Percentiles rank a stretch among this genome's conserved stretches.
These are phyloP conservation scores for Bipolaris victoriae DNA, from an alignment of 2,329 filamentous ascomycete species.

Conservation along the genomic window DNA sequence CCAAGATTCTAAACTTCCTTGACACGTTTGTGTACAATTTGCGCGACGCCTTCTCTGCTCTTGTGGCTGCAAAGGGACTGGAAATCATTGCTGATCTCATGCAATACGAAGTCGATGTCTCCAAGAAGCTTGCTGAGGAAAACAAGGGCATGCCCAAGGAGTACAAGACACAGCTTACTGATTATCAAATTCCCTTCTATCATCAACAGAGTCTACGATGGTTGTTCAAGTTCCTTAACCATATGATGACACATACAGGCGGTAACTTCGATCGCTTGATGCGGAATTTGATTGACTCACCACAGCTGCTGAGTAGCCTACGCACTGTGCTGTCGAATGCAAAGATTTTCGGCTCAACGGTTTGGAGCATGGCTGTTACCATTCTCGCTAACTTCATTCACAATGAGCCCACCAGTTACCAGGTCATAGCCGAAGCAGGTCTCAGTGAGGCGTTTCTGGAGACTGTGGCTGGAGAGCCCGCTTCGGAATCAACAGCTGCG, in stretches of 20 bases:
- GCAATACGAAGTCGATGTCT: conserved; percentile 74
- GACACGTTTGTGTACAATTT: conserved; percentile 87
- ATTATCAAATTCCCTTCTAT: conserved; percentile 92
- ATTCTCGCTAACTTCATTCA: conserved; percentile 97
- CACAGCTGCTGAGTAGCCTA: conserved; percentile 78
- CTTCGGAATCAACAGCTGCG: conserved; percentile 27
- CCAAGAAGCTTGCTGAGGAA: conserved; percentile 68
- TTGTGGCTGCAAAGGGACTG: conserved; percentile 82
- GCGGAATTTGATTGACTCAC: conserved; percentile 92
- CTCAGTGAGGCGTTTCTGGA: conserved; percentile 86
- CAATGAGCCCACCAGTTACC: conserved; percentile 97
- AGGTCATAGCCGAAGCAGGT: conserved; percentile 91
- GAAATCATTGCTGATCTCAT: conserved; percentile 90
- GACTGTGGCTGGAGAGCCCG: conserved; percentile 66
- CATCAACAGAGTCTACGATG: conserved; percentile 93
- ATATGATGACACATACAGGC: conserved; percentile 84
- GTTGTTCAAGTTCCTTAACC: conserved; percentile 94
- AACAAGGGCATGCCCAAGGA: conserved; percentile 74
- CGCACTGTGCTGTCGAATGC: conserved; percentile 82
- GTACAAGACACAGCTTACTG: conserved; percentile 80
- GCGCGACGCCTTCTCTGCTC: conserved; percentile 80
- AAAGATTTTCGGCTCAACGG: conserved; percentile 81
- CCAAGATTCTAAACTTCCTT: conserved; percentile 83
- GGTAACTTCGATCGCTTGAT: conserved; percentile 89
- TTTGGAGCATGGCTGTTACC: conserved; percentile 93